Evolutionary conservation across 306 rosid species (phyloP), one percentile per base, ranked within the genome.

Genomic region (Mimosa pudica): DNA sequence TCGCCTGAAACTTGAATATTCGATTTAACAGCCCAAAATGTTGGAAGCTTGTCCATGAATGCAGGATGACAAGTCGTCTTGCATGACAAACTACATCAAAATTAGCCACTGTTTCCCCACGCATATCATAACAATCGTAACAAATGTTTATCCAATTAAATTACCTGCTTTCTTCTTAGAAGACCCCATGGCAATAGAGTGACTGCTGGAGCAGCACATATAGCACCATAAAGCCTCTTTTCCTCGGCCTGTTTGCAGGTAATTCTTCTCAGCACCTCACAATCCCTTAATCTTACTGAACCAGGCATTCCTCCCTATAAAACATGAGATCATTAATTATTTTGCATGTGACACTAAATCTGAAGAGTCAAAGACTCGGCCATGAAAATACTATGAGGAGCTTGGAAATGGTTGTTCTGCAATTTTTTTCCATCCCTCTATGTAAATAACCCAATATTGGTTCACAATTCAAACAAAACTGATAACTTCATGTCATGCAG

Each of bases 101-200:
- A 87, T 92, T 75, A 91, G 94, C 84, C 76, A 33, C 71, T 48
- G 47, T 57, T 13, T 54, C 74, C 76, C 38, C 32, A 18, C 54
- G 17, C 75, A 24, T 54, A 63, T 18, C 49, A 64, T 55, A 49
- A 83, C 7, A 78, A 75, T 49, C 82, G 38, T 30, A 81, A 72
- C 45, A 42, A 51, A 48, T 67, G 60, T 52, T 13, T 16, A 67
- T 38, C 78, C 73, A 86, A 81, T 68, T 74, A 16, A 82, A 35
- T 69, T 58, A 94, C 98, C 97, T 86, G 90, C 68, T 90, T 95
- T 86, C 30, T 92, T 55, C 80, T 92, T 52, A 91, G 69, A 70
- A 95, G 97, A 77, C 97, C 98, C 98, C 98, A 95, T 4, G 98
- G 98, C 84, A 92, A 86, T 70, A 95, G 98, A 0, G 98, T 86